Evolutionary conservation across 805 yeast genomes (phyloP).

Genomic region (Wickerhamomyces xylosicus): DNA sequence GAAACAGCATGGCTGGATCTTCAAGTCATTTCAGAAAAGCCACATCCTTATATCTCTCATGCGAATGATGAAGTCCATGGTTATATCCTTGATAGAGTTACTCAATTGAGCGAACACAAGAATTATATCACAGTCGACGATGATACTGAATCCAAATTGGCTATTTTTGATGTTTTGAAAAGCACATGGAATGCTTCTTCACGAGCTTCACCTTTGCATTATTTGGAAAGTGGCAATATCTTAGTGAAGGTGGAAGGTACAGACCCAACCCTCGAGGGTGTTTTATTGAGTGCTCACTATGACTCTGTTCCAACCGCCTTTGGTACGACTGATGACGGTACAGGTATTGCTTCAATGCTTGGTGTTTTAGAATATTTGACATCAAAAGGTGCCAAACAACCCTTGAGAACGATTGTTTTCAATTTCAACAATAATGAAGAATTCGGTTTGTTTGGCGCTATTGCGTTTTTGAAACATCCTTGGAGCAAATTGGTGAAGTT

Average conservation of each 20-base stretch:
- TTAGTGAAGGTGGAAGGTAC: constrained; percentile 64
- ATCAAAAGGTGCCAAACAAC: constrained; percentile 31
- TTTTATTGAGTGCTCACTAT: constrained; percentile 75
- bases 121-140: constrained; percentile 24
- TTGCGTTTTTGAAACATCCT: constrained; percentile 58
- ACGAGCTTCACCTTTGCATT: constrained; percentile 40
- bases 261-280: constrained; percentile 46
- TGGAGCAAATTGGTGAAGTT: constrained; percentile 54
- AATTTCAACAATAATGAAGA: constrained; percentile 90
- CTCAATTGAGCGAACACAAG: constrained; percentile 10
- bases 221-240: constrained; percentile 78
- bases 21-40: constrained; percentile 51
- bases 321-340: constrained; percentile 91
- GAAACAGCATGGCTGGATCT: constrained; percentile 58
- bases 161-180: constrained; percentile 36
- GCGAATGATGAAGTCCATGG: constrained; percentile 73
- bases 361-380: constrained; percentile 50
- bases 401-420: constrained; percentile 63
- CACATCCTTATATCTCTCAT: constrained; percentile 73
- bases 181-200: constrained; percentile 35
- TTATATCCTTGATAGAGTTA: constrained; percentile 40
- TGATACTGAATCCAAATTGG: constrained; percentile 26
- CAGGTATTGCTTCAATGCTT: constrained; percentile 74
- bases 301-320: constrained; percentile 82
- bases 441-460: constrained; percentile 78